Base-by-base conservation (phyloP, 2,329 filamentous ascomycete species). In the Proliferodiscus dingleyae region DNA sequence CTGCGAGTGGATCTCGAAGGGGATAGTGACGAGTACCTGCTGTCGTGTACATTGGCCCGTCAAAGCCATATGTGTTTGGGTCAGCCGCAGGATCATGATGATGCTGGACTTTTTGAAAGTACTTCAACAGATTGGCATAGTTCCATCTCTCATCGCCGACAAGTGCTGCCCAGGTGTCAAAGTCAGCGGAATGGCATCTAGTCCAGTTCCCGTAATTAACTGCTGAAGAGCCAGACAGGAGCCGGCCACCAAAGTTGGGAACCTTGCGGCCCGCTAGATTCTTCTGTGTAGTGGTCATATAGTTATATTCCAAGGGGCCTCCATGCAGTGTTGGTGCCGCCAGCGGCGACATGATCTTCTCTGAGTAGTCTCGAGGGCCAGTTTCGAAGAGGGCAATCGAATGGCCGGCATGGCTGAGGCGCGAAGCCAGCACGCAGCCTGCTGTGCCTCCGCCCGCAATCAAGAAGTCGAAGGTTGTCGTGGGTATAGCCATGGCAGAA, bases 71-170 rank as follows among this genome's bases (percentile, higher is more conserved):
- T 5, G 15, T 8, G 7, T 32, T n/a, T n/a, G 29, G 5, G 29
- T 7, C 8, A 15, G 5, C 7, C 5, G 29, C 13, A 5, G 29
- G 29, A n/a, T 32, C 29, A 32, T 32, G 15, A 15, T 32, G 29
- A n/a, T 32, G 29, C 13, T 73, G 70, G 0, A 63, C 53, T 47
- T 65, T 69, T 24, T 58, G 59, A 41, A 74, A 65, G 60, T 71
- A 77, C 2, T 69, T 68, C 13, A 71, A 62, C 24, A 75, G 63
- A 4, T 66, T 66, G 3, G 70, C 56, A 45, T 73, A 73, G 51
- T 66, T 67, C 67, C 73, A 78, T 5, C 63, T 55, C 1, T 64
- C 45, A 39, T 75, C 71, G 2, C 61, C 59, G 1, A 66, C 59
- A 3, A 66, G 48, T 16, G 60, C 52, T 7, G 61, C 68, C 72